Evolutionary conservation across 441 rosid genomes (phyloP).

Genomic region (Aquilaria agallochum): DNA sequence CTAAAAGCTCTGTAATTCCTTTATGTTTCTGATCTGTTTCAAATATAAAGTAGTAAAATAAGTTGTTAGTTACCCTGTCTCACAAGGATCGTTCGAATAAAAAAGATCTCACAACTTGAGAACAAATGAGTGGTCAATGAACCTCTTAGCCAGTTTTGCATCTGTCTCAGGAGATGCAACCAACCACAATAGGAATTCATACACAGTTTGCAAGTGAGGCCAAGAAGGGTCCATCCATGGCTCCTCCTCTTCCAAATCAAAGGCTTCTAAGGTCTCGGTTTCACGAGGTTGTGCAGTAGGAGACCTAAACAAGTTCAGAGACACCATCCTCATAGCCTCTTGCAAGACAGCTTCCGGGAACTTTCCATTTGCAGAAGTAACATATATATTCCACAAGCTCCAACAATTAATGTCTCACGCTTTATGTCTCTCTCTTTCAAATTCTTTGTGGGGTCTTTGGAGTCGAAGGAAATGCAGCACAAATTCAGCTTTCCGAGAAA

Average conservation of each 20-base stretch:
- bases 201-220: slow-evolving; percentile 84
- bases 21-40: slow-evolving; percentile 46
- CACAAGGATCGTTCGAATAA: slow-evolving; percentile 86
- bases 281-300: slow-evolving; percentile 56
- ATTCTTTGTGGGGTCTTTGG: slow-evolving; percentile 56
- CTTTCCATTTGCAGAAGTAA: slow-evolving; percentile 62
- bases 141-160: slow-evolving; percentile 65
- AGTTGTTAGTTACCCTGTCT: slow-evolving; percentile 80
- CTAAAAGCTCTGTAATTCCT: slow-evolving; percentile 50
- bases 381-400: slow-evolving; percentile 68
- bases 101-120: slow-evolving; percentile 63
- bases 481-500: slow-evolving; percentile 62
- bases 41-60: slow-evolving; percentile 62
- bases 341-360: slow-evolving; percentile 59
- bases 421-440: slow-evolving; percentile 80
- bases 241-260: slow-evolving; percentile 84
- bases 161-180: slow-evolving; percentile 79
- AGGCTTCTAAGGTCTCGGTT: slow-evolving; percentile 53
- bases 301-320: slow-evolving; percentile 57
- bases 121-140: slow-evolving; percentile 62
- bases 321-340: slow-evolving; percentile 66
- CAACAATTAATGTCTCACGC: slow-evolving; percentile 48
- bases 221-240: slow-evolving; percentile 80
- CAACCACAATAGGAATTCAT: slow-evolving; percentile 72
- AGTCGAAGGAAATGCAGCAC: slow-evolving; percentile 61